Base-by-base conservation (phyloP, 2,329 filamentous ascomycete genomes). In the Furcasterigmium furcatum region DNA sequence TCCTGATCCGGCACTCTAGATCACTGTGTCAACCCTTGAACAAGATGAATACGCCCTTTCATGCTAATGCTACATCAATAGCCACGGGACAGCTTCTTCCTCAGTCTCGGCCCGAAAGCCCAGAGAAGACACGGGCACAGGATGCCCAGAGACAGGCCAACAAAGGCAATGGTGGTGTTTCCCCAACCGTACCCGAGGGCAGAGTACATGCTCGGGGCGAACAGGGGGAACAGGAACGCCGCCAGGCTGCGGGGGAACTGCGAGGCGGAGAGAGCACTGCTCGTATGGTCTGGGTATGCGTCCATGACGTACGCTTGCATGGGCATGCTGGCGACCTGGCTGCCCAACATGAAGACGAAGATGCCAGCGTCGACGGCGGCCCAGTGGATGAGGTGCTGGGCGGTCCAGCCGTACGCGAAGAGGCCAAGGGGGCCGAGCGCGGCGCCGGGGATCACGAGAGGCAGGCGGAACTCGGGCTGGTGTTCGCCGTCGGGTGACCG, bases 151-250 rank as follows among this genome's bases (percentile, higher is more conserved):
- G 49, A 72, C 5, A 84, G 54, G 0, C 61, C 62, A 6, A 67
- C 45, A 24, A 66, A 61, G 0, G 69, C 75, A 35, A 78, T 55
- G n/a, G 72, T 43, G 2, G 61, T 69, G 41, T 67, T 68, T 1
- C 69, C 70, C 60, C 60, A 66, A 2, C 69, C 70, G 34, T 71
- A 71, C 3, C 68, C 69, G 8, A 74, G 57, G 2, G 35, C 44
- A 1, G 53, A 51, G 51, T 77, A 79, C 63, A 80, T 63, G 10
- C 48, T 50, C 2, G 72, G 69, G 1, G 71, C 74, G 30, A 77
- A 77, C 1, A 80, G 63, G 10, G 77, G 77, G 42, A 80, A 69
- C 8, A 70, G 71, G 21, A 77, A 76, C 2, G 73, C 74, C 4
- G 73, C 73, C 10, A 80, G 55, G 24, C 66, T 73, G 4, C 73